phyloP scores from a whole-genome alignment of 495 filamentous ascomycete genomes.

The Opeltia flavorubescens region DNA sequence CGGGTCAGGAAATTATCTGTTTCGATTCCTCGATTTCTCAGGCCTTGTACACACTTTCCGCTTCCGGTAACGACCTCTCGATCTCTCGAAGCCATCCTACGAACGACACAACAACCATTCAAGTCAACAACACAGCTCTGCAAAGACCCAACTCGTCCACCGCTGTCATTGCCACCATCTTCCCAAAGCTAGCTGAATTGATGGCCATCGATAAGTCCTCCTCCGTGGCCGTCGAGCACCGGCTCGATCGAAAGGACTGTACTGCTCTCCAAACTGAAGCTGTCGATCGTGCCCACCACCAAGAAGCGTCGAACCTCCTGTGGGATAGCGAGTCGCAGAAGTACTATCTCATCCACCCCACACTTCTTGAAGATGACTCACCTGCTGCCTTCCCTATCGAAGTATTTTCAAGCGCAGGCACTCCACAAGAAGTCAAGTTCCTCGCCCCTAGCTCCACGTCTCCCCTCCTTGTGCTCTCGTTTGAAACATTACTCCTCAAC shows the following conservation, averaged over 20 bases:
- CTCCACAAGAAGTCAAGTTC: constrained; percentile 13
- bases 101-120: constrained; percentile 9
- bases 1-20: constrained; percentile 13
- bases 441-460: constrained; percentile 12
- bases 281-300: constrained; percentile 11
- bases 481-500: constrained; percentile 6
- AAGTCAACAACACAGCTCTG: constrained; percentile 9
- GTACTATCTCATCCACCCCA: constrained; percentile 16
- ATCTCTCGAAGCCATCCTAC: constrained; percentile 12
- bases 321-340: constrained; percentile 13
- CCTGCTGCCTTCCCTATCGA: constrained; percentile 12
- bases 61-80: constrained; percentile 8
- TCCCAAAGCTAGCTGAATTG: constrained; percentile 15
- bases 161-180: constrained; percentile 13
- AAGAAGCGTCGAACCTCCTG: constrained; percentile 13
- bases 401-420: constrained; percentile 8
- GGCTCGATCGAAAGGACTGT: constrained; percentile 13
- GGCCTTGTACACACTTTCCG: constrained; percentile 12
- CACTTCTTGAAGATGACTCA: constrained; percentile 7
- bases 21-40: constrained; percentile 13
- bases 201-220: constrained; percentile 17
- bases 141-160: constrained; percentile 5
- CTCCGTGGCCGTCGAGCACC: constrained; percentile 9
- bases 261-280: constrained; percentile 15
- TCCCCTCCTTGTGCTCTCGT: constrained; percentile 8